Evolutionary conservation across 768 basidiomycete species (phyloP), one percentile per base, ranked within the genome.

Genomic region (Collybia sp.): DNA sequence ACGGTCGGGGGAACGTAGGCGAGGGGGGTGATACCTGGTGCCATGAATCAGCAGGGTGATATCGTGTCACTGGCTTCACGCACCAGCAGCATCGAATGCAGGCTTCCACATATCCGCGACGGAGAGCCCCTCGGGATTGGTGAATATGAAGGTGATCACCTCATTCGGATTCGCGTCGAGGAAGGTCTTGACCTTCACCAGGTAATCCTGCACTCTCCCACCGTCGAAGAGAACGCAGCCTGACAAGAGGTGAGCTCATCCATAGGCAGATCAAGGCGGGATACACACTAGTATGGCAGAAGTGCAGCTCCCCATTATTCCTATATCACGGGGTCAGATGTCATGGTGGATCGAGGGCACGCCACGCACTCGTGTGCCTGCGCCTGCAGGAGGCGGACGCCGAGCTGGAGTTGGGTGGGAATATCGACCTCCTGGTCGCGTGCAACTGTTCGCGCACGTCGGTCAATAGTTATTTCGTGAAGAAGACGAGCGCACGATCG

Each of bases 211-310:
- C 0, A 75, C 73, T 6, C 63, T 58, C 15, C 81, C 79, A 2
- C 80, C 79, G 46, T 83, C 76, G 50, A 78, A 82, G 10, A 82
- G 67, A 8, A 66, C 65, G 50, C 71, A 73, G 47, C 60, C 69
- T 71, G 16, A 34, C n/a, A 40, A 37, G 13, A 53, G 42, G 19
- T 25, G 46, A 15, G 16, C 30, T 13, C 30, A 12, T 43, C 18
- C 36, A 37, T 11, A 37, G 30, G 19, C 34, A 9, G 40, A 6
- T 35, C 20, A 12, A 30, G 18, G 44, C 15, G 37, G 32, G 40
- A 40, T 12, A 66, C 77, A 54, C 54, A 80, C 72, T 77, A 2
- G 82, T 80, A 58, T 86, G 85, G 58, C 85, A 88, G 52, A 86
- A 82, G 53, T 79, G 79, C 6, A 86, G 62, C 2, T 66, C 69